Evolutionary conservation across 169 alveolate species (phyloP).

Genomic region (Plasmodium knowlesi): DNA sequence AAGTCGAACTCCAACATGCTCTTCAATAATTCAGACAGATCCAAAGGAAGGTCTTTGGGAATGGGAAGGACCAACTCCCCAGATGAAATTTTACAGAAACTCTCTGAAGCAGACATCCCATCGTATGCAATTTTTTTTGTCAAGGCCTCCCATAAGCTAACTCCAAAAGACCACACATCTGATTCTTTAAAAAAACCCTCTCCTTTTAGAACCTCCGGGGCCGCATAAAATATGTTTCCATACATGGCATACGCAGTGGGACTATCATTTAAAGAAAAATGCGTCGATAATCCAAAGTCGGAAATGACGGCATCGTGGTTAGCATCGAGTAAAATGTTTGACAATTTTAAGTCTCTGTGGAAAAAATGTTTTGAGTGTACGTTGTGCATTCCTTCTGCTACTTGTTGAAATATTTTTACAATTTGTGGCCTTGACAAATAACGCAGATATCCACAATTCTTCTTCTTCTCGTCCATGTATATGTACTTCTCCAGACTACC

Average conservation of each 20-base stretch:
- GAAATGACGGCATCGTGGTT: conserved; percentile 77
- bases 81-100: conserved; percentile 53
- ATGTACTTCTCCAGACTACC: conserved; percentile 81
- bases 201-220: conserved; percentile 81
- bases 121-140: conserved; percentile 77
- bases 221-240: conserved; percentile 83
- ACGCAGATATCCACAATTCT: conserved; percentile 16
- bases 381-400: conserved; percentile 79
- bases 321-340: conserved; percentile 52
- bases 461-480: conserved; percentile 45
- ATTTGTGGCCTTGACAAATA: conserved; percentile 74
- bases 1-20: conserved; percentile 65
- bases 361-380: conserved; percentile 75
- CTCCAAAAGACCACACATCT: conserved; percentile 84
- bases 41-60: conserved; percentile 56
- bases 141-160: conserved; percentile 76
- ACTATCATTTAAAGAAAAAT: conserved; percentile 71
- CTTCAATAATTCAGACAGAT: conserved; percentile 34
- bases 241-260: conserved; percentile 79
- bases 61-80: conserved; percentile 70
- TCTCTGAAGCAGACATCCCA: conserved; percentile 76
- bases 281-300: conserved; percentile 80
- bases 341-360: conserved; percentile 61
- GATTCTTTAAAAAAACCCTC: conserved; percentile 82
- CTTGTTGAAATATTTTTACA: conserved; percentile 78